phyloP scores from a whole-genome alignment of 1,139 yeast species.

The Sugiyamaella paludigena region DNA sequence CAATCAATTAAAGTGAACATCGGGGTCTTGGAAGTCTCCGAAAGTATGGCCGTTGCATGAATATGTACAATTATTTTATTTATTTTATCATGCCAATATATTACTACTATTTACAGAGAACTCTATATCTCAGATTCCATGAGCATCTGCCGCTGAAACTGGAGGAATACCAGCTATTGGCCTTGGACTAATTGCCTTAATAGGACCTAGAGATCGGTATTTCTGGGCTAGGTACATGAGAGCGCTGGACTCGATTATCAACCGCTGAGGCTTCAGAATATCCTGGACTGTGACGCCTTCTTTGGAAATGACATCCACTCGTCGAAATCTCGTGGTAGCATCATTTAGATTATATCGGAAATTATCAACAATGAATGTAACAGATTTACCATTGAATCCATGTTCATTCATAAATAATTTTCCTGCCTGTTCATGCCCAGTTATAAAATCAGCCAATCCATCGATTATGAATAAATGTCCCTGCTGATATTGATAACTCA shows the following conservation, averaged over 20 bases:
- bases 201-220: constrained; percentile 16
- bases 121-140: too few species aligned
- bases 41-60: background rate
- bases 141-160: background rate
- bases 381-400: constrained; percentile 51
- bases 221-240: constrained; percentile 47
- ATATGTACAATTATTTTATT: background rate
- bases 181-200: constrained; percentile 18
- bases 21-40: constrained; percentile 9
- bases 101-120: too few species aligned
- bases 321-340: constrained; percentile 49
- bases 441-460: constrained; percentile 51
- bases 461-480: constrained; percentile 76
- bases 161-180: constrained; percentile 12
- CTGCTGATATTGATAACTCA: constrained; percentile 71
- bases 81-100: too few species aligned
- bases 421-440: constrained; percentile 51
- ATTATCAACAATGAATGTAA: constrained; percentile 65
- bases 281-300: constrained; percentile 86
- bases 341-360: constrained; percentile 51
- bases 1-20: too few species aligned
- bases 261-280: constrained; percentile 72
- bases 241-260: constrained; percentile 73
- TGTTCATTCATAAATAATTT: constrained; percentile 59
- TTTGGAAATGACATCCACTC: constrained; percentile 65